A percentile compares a stretch with the other conserved stretches of the same genome.
Conservation (phyloP, 306 rosid genomes). For the Cucurbita pepo region DNA sequence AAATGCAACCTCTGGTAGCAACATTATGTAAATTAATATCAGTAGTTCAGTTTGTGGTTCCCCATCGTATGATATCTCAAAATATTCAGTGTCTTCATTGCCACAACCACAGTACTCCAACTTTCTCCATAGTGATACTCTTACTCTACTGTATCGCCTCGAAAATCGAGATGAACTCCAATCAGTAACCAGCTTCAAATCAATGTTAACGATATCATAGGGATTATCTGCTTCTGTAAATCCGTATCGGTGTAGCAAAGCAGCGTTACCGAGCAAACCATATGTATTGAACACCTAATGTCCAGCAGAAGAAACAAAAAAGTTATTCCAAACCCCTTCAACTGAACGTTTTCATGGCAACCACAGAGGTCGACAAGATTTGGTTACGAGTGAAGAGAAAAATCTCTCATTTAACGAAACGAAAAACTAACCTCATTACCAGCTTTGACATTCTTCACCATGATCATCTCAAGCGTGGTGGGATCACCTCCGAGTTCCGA, state of each 20-base stretch:
- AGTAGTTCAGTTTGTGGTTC: conserved; percentile 70
- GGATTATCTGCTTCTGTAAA: conserved; percentile 70
- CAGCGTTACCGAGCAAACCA: conserved; percentile 77
- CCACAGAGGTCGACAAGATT: neutral
- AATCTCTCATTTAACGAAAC: neutral
- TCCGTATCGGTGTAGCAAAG: conserved; percentile 85
- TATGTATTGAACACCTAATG: conserved; percentile 75
- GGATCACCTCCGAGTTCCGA: conserved; percentile 20
- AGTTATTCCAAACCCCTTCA: neutral
- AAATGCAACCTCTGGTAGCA: conserved; percentile 44
- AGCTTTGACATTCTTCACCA: conserved; percentile 60
- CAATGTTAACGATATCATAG: conserved; percentile 69
- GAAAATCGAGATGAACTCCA: conserved; percentile 58
- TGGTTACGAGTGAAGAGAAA: too few species aligned
- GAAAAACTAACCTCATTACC: conserved; percentile 53
- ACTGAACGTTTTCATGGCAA: neutral
- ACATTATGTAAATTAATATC: conserved; percentile 35
- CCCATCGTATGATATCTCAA: conserved; percentile 64
- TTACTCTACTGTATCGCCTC: conserved; percentile 43
- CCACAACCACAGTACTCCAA: conserved; percentile 39
- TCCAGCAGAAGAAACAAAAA: neutral
- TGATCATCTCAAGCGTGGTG: conserved; percentile 56
- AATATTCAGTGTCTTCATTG: conserved; percentile 47
- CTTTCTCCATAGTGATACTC: conserved; percentile 68
- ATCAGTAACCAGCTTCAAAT: conserved; percentile 50